A percentile compares a stretch with the other conserved stretches of the same genome.
These are phyloP conservation scores for Sphaerulina musiva DNA, from an alignment of 2,329 filamentous ascomycete species.

Conservation along the genomic window DNA sequence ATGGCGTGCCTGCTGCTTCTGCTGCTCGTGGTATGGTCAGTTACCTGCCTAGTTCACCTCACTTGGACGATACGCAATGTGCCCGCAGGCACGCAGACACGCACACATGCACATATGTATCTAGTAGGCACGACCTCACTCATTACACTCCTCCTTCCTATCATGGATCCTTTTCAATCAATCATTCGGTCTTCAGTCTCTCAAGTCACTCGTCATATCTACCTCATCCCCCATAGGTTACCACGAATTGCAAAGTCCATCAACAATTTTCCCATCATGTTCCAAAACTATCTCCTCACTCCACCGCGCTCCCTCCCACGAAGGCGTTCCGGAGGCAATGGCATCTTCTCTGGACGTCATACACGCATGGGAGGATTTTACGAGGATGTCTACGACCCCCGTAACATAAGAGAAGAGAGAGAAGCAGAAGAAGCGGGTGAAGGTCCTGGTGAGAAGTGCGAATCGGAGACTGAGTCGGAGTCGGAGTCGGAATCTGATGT, in stretches of 20 bases:
- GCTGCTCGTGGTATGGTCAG: too few species aligned
- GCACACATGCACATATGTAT: too few species aligned
- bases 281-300: neutral
- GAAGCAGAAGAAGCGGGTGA: constrained; percentile 4
- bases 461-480: constrained; percentile 22
- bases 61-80: too few species aligned
- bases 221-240: too few species aligned
- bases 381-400: constrained; percentile 21
- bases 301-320: neutral
- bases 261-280: neutral
- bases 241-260: too few species aligned
- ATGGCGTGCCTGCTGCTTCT: too few species aligned
- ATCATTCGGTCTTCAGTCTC: neutral
- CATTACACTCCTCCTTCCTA: neutral
- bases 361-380: constrained; percentile 14
- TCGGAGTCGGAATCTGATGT: constrained; percentile 18
- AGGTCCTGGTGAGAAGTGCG: constrained; percentile 17
- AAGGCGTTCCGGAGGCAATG: neutral
- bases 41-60: too few species aligned
- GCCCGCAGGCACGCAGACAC: too few species aligned
- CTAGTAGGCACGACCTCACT: neutral
- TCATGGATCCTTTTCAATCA: too few species aligned
- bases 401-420: constrained; percentile 15
- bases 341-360: neutral
- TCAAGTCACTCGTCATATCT: too few species aligned